Evolutionary conservation across 2,329 filamentous ascomycete species (phyloP).

Genomic region (Pseudogymnoascus sp.): DNA sequence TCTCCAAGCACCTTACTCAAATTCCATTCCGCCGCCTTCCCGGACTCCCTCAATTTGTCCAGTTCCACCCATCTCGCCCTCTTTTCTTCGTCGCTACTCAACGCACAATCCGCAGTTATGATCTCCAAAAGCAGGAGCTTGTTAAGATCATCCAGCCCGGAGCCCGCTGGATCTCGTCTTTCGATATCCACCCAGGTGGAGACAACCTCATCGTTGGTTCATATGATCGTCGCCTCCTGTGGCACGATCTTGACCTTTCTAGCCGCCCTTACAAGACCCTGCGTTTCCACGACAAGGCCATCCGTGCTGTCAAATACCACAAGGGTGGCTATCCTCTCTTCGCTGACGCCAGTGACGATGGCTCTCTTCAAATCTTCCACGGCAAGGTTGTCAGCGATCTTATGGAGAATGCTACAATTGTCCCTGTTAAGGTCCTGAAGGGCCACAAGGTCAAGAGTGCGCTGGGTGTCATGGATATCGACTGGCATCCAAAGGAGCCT

Average conservation of each 20-base stretch:
- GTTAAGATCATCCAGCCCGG: conserved; percentile 91
- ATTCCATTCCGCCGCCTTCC: conserved; percentile 77
- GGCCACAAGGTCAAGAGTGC: conserved; percentile 83
- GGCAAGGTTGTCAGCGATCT: conserved; percentile 90
- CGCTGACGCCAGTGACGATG: conserved; percentile 91
- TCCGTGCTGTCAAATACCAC: conserved; percentile 83
- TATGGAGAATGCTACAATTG: conserved; percentile 94
- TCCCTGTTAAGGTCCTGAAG: conserved; percentile 86
- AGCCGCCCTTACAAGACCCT: conserved; percentile 91
- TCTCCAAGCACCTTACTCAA: conserved; percentile 91
- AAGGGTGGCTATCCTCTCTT: conserved; percentile 73
- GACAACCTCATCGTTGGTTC: conserved; percentile 92
- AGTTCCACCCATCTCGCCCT: conserved; percentile 89
- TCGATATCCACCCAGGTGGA: conserved; percentile 86
- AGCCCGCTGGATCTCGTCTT: conserved; percentile 87
- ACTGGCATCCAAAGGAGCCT: conserved; percentile 91
- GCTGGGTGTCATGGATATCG: conserved; percentile 83
- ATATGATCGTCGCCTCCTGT: conserved; percentile 87
- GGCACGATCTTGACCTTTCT: conserved; percentile 94
- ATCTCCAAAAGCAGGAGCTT: conserved; percentile 82
- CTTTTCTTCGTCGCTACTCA: conserved; percentile 96
- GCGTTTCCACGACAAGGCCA: conserved; percentile 87
- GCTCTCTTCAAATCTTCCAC: conserved; percentile 91
- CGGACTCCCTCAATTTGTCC: conserved; percentile 74
- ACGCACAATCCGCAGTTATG: conserved; percentile 86